phyloP scores from a whole-genome alignment of 345 rosid species.

The Populus simonii region DNA sequence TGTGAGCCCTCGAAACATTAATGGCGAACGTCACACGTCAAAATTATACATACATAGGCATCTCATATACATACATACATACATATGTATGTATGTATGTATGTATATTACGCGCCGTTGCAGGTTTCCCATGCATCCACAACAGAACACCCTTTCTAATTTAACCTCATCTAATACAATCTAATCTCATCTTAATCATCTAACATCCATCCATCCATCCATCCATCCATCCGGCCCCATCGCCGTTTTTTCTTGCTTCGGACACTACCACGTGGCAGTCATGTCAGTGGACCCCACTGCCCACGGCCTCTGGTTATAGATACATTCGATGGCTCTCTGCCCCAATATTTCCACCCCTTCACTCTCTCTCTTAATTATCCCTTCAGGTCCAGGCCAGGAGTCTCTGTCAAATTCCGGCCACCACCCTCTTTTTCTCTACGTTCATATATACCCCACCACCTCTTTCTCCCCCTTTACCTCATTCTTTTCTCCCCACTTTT shows the following conservation, averaged over 20 bases:
- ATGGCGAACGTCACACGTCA: too few species aligned
- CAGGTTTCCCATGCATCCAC: background rate
- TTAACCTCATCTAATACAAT: too few species aligned
- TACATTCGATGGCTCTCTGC: constrained; percentile 28
- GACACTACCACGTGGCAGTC: constrained; percentile 63
- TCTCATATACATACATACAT: too few species aligned
- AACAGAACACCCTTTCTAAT: background rate
- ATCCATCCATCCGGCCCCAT: background rate
- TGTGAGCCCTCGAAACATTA: too few species aligned
- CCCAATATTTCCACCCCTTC: background rate
- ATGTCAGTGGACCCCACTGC: constrained; percentile 43
- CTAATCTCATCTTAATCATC: background rate
- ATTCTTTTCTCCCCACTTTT: background rate
- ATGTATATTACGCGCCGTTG: background rate
- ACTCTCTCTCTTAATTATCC: background rate
- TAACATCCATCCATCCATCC: background rate
- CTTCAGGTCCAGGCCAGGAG: background rate
- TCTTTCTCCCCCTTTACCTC: background rate
- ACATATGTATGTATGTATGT: too few species aligned
- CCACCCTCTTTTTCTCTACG: background rate
- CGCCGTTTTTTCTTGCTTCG: constrained; percentile 21
- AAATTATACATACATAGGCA: too few species aligned
- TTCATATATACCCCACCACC: constrained; percentile 17
- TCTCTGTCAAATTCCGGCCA: constrained; percentile 18
- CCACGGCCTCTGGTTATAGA: constrained; percentile 38